Base-by-base conservation (phyloP, 306 rosid species). In the Abrus precatorius region DNA sequence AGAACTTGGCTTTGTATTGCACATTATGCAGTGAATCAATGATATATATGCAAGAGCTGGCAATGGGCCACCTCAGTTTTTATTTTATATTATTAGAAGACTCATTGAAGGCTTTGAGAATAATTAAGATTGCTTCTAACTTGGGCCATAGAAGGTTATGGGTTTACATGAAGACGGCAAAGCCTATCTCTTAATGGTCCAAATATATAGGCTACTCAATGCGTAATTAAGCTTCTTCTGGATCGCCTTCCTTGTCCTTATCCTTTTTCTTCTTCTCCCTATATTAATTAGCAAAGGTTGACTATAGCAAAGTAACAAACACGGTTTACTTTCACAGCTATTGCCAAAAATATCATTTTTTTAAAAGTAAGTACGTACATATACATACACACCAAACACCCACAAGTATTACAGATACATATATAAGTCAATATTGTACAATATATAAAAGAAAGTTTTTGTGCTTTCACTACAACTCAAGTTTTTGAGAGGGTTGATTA, bases 111-210 rank as follows among this genome's bases (percentile, higher is more conserved):
- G 27, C 38, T 61, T 44, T n/a, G 9, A 78, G 50, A 28, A 47
- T 53, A 33, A 40, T 56, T 52, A 62, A 44, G 69, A 20, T 10
- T 62, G 10, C n/a, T 62, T 9, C n/a, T 29, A 67, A n/a, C 14
- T 67, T 68, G 82, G 76, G 59, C 59, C 75, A 68, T 56, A 10
- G 10, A 20, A 56, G 48, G 36, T 67, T 78, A 67, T 78, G 75
- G 82, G 82, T 55, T 30, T 55, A 14, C 49, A 55, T 55, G 30
- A 9, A 41, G n/a, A 30, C 14, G 5, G 10, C 1, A 10, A 32
- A 69, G 5, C 67, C 47, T 66, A 67, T 77, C 55, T 41, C 20
- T 9, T 30, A 78, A 69, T 69, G 61, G 61, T 69, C 82, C 76
- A 69, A 43, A 9, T 9, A 78, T 44, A 2, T 1, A 27, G 41